Conservation (phyloP, 495 filamentous ascomycete species). For the Bacidia rubella region DNA sequence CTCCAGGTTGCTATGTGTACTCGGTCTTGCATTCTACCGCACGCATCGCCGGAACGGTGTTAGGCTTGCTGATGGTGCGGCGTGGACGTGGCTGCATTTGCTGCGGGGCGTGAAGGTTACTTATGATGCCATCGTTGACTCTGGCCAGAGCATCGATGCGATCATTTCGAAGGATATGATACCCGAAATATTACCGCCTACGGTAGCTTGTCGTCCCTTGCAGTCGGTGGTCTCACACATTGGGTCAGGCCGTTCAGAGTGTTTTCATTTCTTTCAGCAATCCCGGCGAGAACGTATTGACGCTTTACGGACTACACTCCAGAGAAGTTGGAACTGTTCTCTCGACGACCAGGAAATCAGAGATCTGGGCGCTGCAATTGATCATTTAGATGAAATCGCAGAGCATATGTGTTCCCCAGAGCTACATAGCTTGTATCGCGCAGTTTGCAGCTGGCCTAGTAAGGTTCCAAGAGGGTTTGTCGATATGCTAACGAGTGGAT, state of each 20-base stretch:
- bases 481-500: background rate
- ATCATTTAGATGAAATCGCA: background rate
- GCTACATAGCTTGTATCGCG: slow-evolving; percentile 2
- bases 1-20: slow-evolving; percentile 5
- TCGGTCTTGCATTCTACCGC: slow-evolving; percentile 5
- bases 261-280: background rate
- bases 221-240: background rate
- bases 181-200: no score
- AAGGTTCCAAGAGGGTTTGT: slow-evolving; percentile 3
- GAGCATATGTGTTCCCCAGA: background rate
- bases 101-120: slow-evolving; percentile 3
- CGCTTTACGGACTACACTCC: slow-evolving; percentile 4
- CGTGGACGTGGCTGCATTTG: slow-evolving; percentile 9
- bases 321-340: background rate
- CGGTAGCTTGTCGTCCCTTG: no score
- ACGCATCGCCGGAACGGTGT: slow-evolving; percentile 6
- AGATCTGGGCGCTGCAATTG: slow-evolving; percentile 1
- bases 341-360: background rate
- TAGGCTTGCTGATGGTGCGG: slow-evolving; percentile 4
- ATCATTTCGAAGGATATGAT: slow-evolving; percentile 27
- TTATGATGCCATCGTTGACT: slow-evolving; percentile 24
- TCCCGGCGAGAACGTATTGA: background rate
- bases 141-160: slow-evolving; percentile 45
- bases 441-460: slow-evolving; percentile 2
- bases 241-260: background rate